Evolutionary conservation across 108 stramenopile species (phyloP).

Genomic region (Cyclostephanos tholiformis): DNA sequence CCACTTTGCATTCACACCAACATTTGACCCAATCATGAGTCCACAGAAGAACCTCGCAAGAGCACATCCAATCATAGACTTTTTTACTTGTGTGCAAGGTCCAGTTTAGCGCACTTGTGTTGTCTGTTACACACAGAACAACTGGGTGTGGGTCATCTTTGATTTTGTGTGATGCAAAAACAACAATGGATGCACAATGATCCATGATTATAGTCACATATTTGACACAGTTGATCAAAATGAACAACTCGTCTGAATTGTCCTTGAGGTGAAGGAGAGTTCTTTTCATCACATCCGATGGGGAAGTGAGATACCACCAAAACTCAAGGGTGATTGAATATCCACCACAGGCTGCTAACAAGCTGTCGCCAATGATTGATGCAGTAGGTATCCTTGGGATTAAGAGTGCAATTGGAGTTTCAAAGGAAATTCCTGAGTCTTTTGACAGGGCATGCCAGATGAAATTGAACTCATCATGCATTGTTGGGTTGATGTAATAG

Average conservation of each 20-base stretch:
- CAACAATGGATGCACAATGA: slow-evolving; percentile 1
- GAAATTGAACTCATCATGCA: neutral
- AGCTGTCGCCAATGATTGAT: neutral
- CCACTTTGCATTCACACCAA: no score
- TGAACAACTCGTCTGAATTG: neutral
- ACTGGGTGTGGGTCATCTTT: slow-evolving; percentile 13
- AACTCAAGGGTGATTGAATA: neutral
- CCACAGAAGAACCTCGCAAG: slow-evolving; percentile 20
- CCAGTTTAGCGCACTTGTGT: no score
- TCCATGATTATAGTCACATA: slow-evolving; percentile 20
- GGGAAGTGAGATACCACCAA: neutral
- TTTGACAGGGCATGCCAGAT: neutral
- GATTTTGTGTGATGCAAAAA: neutral
- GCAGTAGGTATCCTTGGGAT: neutral
- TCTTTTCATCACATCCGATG: neutral
- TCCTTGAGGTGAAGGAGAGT: neutral
- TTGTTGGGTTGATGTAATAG: neutral
- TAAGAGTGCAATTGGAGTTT: neutral
- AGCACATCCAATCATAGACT: slow-evolving; percentile 10
- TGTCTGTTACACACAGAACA: no score
- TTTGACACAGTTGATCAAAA: slow-evolving; percentile 10
- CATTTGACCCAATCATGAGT: no score
- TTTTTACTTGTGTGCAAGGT: no score
- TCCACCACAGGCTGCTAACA: neutral
- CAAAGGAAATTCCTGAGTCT: neutral